Conservation (phyloP, 2,329 filamentous ascomycete species). For the Paraphoma chrysanthemicola region DNA sequence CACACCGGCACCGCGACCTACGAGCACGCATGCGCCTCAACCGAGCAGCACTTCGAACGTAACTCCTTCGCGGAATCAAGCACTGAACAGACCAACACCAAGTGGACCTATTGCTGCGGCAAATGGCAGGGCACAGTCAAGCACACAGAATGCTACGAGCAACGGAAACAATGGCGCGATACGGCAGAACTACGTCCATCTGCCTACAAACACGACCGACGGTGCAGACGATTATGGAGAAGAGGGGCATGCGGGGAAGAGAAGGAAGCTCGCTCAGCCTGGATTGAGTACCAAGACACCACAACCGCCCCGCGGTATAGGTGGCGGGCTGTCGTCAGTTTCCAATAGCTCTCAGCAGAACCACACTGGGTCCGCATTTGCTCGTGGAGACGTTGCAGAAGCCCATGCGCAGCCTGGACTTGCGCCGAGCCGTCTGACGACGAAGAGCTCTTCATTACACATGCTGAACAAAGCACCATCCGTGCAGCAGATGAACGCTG, state of each 20-base stretch:
- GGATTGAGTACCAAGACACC: neutral
- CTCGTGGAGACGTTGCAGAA: neutral
- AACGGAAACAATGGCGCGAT: neutral
- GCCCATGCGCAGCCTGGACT: neutral
- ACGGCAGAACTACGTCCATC: conserved; percentile 1
- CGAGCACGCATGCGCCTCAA: neutral
- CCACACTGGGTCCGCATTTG: neutral
- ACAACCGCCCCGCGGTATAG: neutral
- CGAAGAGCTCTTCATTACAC: conserved; percentile 2
- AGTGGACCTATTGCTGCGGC: neutral
- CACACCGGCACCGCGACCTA: neutral
- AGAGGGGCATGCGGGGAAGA: conserved; percentile 22
- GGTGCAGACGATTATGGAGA: neutral
- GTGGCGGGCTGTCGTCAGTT: too few relatives aligned
- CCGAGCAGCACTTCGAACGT: neutral
- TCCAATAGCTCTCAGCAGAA: neutral
- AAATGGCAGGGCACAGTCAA: neutral
- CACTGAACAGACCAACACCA: neutral
- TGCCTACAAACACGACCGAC: neutral
- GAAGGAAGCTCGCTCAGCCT: conserved; percentile 24
- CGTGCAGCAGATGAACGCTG: conserved; percentile 26
- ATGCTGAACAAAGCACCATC: conserved; percentile 20
- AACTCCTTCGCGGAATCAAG: neutral
- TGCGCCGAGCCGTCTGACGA: neutral
- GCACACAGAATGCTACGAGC: neutral